These are phyloP conservation scores for Pezicula radicicola DNA, from an alignment of 2,329 filamentous ascomycete species.

Conservation along the genomic window DNA sequence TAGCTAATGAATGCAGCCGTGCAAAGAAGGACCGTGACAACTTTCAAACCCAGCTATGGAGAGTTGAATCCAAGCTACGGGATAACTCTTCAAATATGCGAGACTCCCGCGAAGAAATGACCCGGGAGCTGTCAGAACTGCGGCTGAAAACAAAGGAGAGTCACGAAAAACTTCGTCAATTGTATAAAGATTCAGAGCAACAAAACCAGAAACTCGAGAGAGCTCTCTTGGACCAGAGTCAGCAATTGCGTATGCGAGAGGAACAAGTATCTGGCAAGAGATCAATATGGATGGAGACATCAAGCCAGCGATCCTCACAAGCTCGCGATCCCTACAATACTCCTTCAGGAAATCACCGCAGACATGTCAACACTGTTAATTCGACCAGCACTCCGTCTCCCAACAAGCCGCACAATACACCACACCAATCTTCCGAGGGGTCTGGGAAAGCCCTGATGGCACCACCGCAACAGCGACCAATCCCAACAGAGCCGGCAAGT, in stretches of 20 bases:
- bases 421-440: not conserved
- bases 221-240: conserved; percentile 12
- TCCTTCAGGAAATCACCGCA: conserved; percentile 4
- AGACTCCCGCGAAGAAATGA: not conserved
- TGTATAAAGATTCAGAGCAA: conserved; percentile 4
- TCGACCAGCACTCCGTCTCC: too few relatives aligned
- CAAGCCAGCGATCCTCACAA: too few relatives aligned
- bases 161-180: conserved; percentile 1
- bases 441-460: too few relatives aligned
- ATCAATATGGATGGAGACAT: conserved; percentile 19
- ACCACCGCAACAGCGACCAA: too few relatives aligned
- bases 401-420: not conserved
- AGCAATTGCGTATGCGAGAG: conserved; percentile 8
- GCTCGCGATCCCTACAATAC: conserved; percentile 16
- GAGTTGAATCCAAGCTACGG: conserved; percentile 2
- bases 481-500: too few relatives aligned
- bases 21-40: conserved; percentile 5
- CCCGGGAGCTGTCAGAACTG: not conserved
- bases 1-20: conserved; percentile 4
- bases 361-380: too few relatives aligned
- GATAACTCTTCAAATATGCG: not conserved
- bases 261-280: conserved; percentile 14
- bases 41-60: conserved; percentile 1
- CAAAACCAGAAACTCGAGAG: conserved; percentile 5
- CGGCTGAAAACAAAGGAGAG: conserved; percentile 2